Base-by-base conservation (phyloP, 2,329 filamentous ascomycete genomes). In the Fusarium verticillioides region DNA sequence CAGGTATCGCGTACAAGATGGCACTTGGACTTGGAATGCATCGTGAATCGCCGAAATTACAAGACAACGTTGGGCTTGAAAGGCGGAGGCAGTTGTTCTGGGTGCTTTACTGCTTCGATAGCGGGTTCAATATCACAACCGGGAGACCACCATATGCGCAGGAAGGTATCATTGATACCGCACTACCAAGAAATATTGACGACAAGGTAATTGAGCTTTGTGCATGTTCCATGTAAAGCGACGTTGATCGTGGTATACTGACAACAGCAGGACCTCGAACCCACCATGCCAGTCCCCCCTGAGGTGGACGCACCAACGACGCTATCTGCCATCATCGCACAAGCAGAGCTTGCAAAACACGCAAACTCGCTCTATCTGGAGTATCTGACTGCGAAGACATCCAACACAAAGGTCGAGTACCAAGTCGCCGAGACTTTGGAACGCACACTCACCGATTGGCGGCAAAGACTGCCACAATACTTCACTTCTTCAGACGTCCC, bases 61-160 rank as follows among this genome's bases (percentile, higher is more conserved):
- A 43, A 11, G 52, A 56, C 16, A 56, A 32, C 3, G 15, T 43
- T 9, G 52, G 52, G 4, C 15, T 42, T 23, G 52, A 56, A 43
- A 56, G 52, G 26, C 26, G 52, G 9, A n/a, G 52, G 15, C 52
- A 56, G 36, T 23, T 56, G 26, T 56, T 56, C 26, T 56, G 52
- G 52, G 52, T 56, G 1, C 36, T 56, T 10, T 56, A 56, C 26
- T 56, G 52, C 52, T 56, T 56, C 26, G 52, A 56, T 43, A 56
- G 52, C 15, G 52, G 52, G 21, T 56, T 56, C 21, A 56, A 56
- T 9, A 56, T 56, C 15, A 56, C 37, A 23, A 56, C 52, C 1
- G 52, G 52, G 15, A 56, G 52, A 15, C 52, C 52, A 5, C 52
- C 52, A 2, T 43, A 56, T 6, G 52, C 52, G 2, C 52, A 56